A percentile compares a stretch with the other conserved stretches of the same genome.
phyloP scores from a whole-genome alignment of 2,329 filamentous ascomycete species.

The Anthostomella pinea region DNA sequence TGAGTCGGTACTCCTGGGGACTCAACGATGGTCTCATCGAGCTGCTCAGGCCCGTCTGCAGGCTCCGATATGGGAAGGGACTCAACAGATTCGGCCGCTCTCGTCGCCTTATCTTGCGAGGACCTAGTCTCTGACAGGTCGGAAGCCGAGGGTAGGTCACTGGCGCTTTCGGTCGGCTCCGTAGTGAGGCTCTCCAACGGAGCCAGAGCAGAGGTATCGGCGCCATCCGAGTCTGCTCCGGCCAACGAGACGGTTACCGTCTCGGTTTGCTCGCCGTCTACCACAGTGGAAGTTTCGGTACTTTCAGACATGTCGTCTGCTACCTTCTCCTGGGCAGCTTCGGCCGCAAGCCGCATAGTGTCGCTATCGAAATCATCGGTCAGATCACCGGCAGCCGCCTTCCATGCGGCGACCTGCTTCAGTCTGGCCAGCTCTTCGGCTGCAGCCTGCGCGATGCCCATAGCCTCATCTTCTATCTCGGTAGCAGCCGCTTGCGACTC shows the following conservation, averaged over 20 bases:
- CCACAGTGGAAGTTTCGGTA: constrained; percentile 18
- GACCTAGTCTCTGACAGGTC: constrained; percentile 23
- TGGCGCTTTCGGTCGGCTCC: constrained; percentile 22
- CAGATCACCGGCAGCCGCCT: constrained; percentile 70
- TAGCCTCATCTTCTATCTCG: constrained; percentile 72
- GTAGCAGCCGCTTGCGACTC: constrained; percentile 65
- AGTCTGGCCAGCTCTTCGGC: constrained; percentile 77
- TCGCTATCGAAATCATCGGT: constrained; percentile 77
- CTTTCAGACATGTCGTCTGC: too few species aligned
- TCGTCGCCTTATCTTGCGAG: constrained; percentile 27
- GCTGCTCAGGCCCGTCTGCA: constrained; percentile 26
- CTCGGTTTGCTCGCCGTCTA: constrained; percentile 29
- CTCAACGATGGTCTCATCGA: constrained; percentile 36
- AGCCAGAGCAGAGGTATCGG: constrained; percentile 21
- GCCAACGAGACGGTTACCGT: constrained; percentile 25
- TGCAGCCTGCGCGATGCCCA: constrained; percentile 73
- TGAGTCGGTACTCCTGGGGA: constrained; percentile 22
- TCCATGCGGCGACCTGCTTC: constrained; percentile 82
- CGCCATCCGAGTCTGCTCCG: constrained; percentile 13
- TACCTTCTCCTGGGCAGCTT: constrained; percentile 37
- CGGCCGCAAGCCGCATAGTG: constrained; percentile 56
- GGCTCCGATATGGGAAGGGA: constrained; percentile 18
- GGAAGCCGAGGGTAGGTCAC: constrained; percentile 17
- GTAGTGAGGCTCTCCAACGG: constrained; percentile 21
- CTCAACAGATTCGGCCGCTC: constrained; percentile 28